These are phyloP conservation scores for Saposhnikovia divaricata DNA, from an alignment of 129 eudicot genomes.

Conservation along the genomic window DNA sequence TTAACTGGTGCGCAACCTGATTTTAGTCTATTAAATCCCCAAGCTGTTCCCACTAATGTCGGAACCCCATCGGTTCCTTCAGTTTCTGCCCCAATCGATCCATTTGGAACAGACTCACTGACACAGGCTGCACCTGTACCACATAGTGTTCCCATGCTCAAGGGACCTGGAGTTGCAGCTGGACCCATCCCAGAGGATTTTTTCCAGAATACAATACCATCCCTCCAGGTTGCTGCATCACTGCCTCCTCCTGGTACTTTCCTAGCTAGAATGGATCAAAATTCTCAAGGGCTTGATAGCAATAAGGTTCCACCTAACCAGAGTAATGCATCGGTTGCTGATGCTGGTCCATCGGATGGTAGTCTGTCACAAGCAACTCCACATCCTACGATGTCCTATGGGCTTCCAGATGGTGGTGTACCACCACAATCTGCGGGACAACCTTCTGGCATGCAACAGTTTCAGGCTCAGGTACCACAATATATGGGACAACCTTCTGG, in stretches of 20 bases:
- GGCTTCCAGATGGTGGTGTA: slow-evolving; percentile 88
- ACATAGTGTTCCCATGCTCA: slow-evolving; percentile 37
- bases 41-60: slow-evolving; percentile 32
- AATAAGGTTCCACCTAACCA: slow-evolving; percentile 40
- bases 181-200: slow-evolving; percentile 98
- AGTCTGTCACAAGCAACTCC: slow-evolving; percentile 70
- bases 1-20: slow-evolving; percentile 61
- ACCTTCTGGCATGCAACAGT: slow-evolving; percentile 31
- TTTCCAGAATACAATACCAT: slow-evolving; percentile 89
- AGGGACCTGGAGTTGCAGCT: slow-evolving; percentile 63
- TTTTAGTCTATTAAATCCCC: slow-evolving; percentile 43
- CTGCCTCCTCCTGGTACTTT: slow-evolving; percentile 79
- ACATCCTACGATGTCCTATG: slow-evolving; percentile 52
- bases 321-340: slow-evolving; percentile 32
- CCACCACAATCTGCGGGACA: slow-evolving; percentile 70
- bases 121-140: slow-evolving; percentile 42
- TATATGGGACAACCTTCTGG: slow-evolving; percentile 40
- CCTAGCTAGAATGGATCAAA: slow-evolving; percentile 66
- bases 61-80: slow-evolving; percentile 30
- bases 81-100: slow-evolving; percentile 43
- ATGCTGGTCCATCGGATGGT: slow-evolving; percentile 42
- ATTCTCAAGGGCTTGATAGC: slow-evolving; percentile 43
- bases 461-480: slow-evolving; percentile 50
- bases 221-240: slow-evolving; percentile 88
- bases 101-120: slow-evolving; percentile 53